Base-by-base conservation (phyloP, 2,329 filamentous ascomycete species). In the Xylaria polymorpha region DNA sequence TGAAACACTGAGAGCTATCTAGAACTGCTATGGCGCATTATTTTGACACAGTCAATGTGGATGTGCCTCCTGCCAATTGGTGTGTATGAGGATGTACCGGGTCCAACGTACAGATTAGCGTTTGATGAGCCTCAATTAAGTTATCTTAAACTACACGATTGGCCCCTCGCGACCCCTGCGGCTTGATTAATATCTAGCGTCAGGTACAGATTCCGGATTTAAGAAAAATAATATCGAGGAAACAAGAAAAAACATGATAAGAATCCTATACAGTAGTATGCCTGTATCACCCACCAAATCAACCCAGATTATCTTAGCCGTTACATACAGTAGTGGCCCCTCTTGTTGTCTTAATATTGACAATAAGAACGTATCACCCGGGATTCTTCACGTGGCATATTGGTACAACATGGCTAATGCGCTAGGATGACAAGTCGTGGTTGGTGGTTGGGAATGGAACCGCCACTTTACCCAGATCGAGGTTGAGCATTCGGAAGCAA, bases 61-160 rank as follows among this genome's bases (percentile, higher is more conserved):
- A 51, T 41, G 29, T 25, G 37, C 6, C 37, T 41, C 4, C 14
- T 37, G 35, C 20, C 15, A 15, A 10, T 50, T 18, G 25, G 20
- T 57, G 25, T 48, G 62, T 51, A 67, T 62, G 67, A 61, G 22
- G 41, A 62, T 53, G 20, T 56, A 63, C 67, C 60, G 55, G 58
- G 67, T 63, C 43, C n/a, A 29, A 22, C 43, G 20, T 58, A 58
- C 64, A 56, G 43, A 53, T 63, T 41, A 20, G 43, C 51, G 50
- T 67, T 69, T 69, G 67, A 67, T 69, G 61, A 67, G 66, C 66
- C 66, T 32, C 66, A 61, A 56, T 32, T 44, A 41, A 44, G 35
- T 25, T 22, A 22, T 25, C 15, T 14, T 58, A 44, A 20, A 44
- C 41, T 15, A 10, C 10, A 9, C 35, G 32, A 39, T 39, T 39